phyloP scores from a whole-genome alignment of 305 asterid genomes.

The Fraxinus sp. region DNA sequence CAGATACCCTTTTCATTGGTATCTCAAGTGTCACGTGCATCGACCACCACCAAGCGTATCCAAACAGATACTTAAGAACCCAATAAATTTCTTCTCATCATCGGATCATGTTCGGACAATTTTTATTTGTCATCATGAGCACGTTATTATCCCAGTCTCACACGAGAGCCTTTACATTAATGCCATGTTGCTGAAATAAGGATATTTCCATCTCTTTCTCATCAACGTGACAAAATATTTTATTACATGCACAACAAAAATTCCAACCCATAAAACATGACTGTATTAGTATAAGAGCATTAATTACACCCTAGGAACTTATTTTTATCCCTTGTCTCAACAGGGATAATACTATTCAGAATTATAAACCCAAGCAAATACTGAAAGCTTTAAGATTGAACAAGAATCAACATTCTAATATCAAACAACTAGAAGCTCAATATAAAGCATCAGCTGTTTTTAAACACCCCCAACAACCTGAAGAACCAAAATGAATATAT shows the following conservation, averaged over 20 bases:
- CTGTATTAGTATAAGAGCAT: background rate
- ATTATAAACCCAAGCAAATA: background rate
- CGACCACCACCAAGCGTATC: background rate
- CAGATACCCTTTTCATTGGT: background rate
- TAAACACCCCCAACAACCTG: conserved; percentile 20
- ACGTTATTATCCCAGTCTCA: background rate
- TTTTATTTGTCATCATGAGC: background rate
- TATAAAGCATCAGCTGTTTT: background rate
- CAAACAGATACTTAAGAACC: background rate
- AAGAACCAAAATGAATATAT: conserved; percentile 22
- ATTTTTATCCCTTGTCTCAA: background rate
- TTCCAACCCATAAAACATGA: background rate
- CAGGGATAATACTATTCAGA: background rate
- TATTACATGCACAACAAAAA: background rate
- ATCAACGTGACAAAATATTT: background rate
- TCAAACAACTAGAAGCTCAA: background rate
- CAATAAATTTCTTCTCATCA: background rate
- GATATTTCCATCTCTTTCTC: background rate
- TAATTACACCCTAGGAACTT: conserved; percentile 5
- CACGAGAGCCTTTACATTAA: background rate
- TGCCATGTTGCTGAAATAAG: conserved; percentile 6
- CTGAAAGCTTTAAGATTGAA: conserved; percentile 16
- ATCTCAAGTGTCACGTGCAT: background rate
- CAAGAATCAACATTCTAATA: background rate
- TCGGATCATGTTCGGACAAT: background rate